Evolutionary conservation across 345 rosid species (phyloP).

Genomic region (Lepidium africanum): DNA sequence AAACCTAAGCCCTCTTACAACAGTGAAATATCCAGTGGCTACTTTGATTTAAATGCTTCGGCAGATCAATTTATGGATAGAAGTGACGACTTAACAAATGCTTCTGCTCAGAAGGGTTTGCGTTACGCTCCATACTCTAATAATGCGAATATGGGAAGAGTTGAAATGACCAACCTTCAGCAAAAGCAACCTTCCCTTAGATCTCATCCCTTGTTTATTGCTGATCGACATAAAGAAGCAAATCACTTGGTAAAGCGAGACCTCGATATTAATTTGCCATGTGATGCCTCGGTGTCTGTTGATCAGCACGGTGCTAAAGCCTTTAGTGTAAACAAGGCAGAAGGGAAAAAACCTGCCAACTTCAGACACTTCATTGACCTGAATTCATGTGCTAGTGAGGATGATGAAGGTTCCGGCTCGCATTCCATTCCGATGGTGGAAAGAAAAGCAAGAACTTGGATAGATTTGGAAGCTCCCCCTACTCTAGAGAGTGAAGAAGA

Average conservation of each 20-base stretch:
- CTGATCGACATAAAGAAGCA: slow-evolving; percentile 15
- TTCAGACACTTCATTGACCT: slow-evolving; percentile 45
- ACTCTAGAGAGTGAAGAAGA: slow-evolving; percentile 34
- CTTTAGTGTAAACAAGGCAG: neutral
- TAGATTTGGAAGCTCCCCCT: slow-evolving; percentile 62
- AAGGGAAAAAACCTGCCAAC: slow-evolving; percentile 15
- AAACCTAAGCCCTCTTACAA: slow-evolving; percentile 20
- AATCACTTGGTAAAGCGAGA: slow-evolving; percentile 15
- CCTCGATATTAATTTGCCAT: slow-evolving; percentile 84
- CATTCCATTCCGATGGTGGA: slow-evolving; percentile 26
- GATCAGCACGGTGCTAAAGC: slow-evolving; percentile 17
- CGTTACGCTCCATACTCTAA: slow-evolving; percentile 28
- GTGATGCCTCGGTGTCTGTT: slow-evolving; percentile 47
- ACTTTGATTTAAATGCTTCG: slow-evolving; percentile 26
- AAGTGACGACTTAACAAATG: neutral
- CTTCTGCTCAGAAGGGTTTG: slow-evolving; percentile 23
- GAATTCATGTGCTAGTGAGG: slow-evolving; percentile 44
- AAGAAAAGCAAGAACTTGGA: slow-evolving; percentile 26
- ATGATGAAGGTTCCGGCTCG: slow-evolving; percentile 29
- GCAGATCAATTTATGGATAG: slow-evolving; percentile 19
- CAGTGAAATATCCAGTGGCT: slow-evolving; percentile 26
- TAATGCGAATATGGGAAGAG: slow-evolving; percentile 31
- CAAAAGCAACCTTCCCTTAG: slow-evolving; percentile 20
- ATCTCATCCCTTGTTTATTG: neutral
- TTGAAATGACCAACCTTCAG: slow-evolving; percentile 29